Conservation (phyloP, 352 stramenopile species). For the Phytophthora sojae region DNA sequence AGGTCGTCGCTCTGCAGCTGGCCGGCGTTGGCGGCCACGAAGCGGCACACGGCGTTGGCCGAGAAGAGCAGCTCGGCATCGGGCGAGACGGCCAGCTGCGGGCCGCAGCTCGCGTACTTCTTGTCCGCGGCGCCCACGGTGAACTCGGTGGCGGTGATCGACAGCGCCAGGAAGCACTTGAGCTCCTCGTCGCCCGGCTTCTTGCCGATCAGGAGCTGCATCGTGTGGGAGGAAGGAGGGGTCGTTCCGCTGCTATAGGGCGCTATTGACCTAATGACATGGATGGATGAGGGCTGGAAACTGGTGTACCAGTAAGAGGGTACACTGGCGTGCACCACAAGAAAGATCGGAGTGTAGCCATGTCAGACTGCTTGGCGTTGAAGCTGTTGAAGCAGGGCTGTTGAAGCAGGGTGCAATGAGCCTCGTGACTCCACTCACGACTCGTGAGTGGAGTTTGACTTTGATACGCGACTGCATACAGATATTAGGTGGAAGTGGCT, state of each 20-base stretch:
- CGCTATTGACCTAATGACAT: constrained; percentile 28
- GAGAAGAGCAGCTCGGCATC: constrained; percentile 66
- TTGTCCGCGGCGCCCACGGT: constrained; percentile 60
- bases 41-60: constrained; percentile 82
- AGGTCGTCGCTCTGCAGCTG: constrained; percentile 75
- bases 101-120: constrained; percentile 64
- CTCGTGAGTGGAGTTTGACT: no score
- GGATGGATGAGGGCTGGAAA: constrained; percentile 22
- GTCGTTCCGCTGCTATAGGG: not conserved
- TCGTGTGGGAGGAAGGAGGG: constrained; percentile 23
- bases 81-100: constrained; percentile 52
- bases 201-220: constrained; percentile 78
- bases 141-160: constrained; percentile 55
- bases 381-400: not conserved
- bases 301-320: not conserved
- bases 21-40: constrained; percentile 60
- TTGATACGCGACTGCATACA: no score
- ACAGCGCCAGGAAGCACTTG: constrained; percentile 83
- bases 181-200: constrained; percentile 72
- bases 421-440: no score
- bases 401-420: no score
- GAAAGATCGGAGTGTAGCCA: constrained; percentile 16
- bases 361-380: not conserved
- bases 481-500: no score
- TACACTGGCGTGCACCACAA: constrained; percentile 17